A percentile compares a stretch with the other conserved stretches of the same genome.
Conservation (phyloP, 2,329 filamentous ascomycete genomes). For the Capronia americana region DNA sequence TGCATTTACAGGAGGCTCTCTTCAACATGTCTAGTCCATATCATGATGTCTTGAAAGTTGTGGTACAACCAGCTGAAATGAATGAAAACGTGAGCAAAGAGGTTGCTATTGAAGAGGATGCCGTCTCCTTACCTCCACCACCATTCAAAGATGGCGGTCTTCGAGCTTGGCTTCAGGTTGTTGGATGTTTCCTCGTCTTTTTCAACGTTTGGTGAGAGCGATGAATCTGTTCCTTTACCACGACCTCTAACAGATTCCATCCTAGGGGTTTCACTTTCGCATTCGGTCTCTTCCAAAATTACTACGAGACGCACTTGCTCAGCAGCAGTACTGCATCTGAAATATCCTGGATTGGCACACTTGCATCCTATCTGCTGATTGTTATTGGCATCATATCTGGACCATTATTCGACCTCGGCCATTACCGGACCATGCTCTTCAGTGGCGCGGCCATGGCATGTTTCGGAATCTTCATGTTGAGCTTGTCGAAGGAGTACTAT, state of each 20-base stretch:
- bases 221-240: neutral
- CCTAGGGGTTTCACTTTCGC: slow-evolving; percentile 39
- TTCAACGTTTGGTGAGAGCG: slow-evolving; percentile 71
- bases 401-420: slow-evolving; percentile 84
- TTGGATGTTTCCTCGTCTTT: slow-evolving; percentile 80
- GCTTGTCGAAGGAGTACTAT: slow-evolving; percentile 77
- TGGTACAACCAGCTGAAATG: slow-evolving; percentile 20
- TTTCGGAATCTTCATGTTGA: slow-evolving; percentile 70
- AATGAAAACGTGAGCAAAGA: slow-evolving; percentile 16
- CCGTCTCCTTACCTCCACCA: slow-evolving; percentile 23
- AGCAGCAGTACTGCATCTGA: slow-evolving; percentile 70
- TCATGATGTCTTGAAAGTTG: slow-evolving; percentile 21
- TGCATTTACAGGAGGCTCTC: neutral
- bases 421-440: slow-evolving; percentile 74
- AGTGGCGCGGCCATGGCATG: slow-evolving; percentile 69
- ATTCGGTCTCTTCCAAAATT: slow-evolving; percentile 76
- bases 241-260: neutral
- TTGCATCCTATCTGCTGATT: slow-evolving; percentile 83
- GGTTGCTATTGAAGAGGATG: slow-evolving; percentile 23
- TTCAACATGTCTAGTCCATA: slow-evolving; percentile 19
- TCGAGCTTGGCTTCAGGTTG: slow-evolving; percentile 81
- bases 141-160: slow-evolving; percentile 73
- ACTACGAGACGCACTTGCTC: slow-evolving; percentile 76
- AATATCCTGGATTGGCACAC: slow-evolving; percentile 85
- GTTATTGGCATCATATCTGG: slow-evolving; percentile 85